These are phyloP conservation scores for Aphanomyces invadans DNA, from an alignment of 352 stramenopile genomes.

Conservation along the genomic window DNA sequence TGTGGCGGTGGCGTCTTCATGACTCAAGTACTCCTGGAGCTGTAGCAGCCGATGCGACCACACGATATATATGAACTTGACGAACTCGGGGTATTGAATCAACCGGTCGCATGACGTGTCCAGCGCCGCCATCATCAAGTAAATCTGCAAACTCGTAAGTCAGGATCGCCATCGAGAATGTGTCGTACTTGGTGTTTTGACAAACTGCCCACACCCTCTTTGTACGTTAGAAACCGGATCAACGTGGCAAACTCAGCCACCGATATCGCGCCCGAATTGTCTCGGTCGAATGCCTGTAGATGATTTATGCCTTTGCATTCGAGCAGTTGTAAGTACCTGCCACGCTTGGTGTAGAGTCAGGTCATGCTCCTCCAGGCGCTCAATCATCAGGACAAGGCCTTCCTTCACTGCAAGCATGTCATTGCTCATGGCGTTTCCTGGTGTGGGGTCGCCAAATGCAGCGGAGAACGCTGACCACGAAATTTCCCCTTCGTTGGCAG, in stretches of 20 bases:
- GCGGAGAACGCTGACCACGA: conserved; percentile 35
- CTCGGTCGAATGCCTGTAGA: conserved; percentile 36
- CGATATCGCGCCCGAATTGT: conserved; percentile 40
- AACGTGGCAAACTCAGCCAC: conserved; percentile 45
- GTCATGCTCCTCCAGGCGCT: conserved; percentile 39
- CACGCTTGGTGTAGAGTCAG: conserved; percentile 43
- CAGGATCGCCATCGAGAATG: background rate
- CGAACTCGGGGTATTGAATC: conserved; percentile 39
- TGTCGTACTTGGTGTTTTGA: conserved; percentile 33
- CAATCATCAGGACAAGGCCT: conserved; percentile 37
- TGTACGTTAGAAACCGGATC: conserved; percentile 33
- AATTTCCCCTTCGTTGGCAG: conserved; percentile 34
- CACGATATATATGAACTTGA: conserved; percentile 48
- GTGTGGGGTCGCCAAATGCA: conserved; percentile 30
- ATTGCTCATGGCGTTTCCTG: conserved; percentile 29
- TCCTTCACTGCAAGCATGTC: conserved; percentile 37
- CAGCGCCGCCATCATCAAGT: conserved; percentile 43
- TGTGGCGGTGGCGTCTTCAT: conserved; percentile 21
- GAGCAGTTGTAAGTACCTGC: conserved; percentile 12
- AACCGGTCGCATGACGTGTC: conserved; percentile 38
- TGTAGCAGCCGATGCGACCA: conserved; percentile 46
- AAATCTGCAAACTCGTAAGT: conserved; percentile 26
- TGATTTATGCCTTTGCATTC: too few relatives aligned
- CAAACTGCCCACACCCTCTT: conserved; percentile 28
- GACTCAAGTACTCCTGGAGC: conserved; percentile 38